phyloP scores from a whole-genome alignment of 1,139 yeast genomes.

The Kodamaea plutei region DNA sequence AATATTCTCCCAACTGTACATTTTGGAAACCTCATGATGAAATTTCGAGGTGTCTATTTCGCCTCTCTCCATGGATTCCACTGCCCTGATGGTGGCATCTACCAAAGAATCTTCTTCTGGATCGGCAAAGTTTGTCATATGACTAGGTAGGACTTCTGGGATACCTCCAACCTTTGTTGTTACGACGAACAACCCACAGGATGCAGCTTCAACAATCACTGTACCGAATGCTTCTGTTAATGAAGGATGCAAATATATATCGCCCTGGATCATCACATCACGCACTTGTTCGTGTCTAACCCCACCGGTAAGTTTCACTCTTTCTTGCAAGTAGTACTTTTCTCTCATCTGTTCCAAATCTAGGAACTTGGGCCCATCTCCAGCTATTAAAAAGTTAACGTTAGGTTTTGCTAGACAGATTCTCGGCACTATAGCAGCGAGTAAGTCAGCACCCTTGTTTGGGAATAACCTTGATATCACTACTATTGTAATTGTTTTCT shows the following conservation, averaged over 20 bases:
- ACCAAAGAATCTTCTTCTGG: slow-evolving; percentile 80
- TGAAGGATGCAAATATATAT: slow-evolving; percentile 89
- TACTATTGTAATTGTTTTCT: slow-evolving; percentile 63
- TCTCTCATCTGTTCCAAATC: slow-evolving; percentile 96
- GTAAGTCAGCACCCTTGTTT: slow-evolving; percentile 92
- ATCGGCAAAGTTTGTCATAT: slow-evolving; percentile 89
- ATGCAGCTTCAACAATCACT: slow-evolving; percentile 94
- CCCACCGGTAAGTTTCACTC: slow-evolving; percentile 82
- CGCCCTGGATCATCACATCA: slow-evolving; percentile 90
- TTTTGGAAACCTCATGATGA: slow-evolving; percentile 69
- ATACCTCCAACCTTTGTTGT: slow-evolving; percentile 97
- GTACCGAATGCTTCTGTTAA: slow-evolving; percentile 98
- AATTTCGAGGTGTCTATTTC: slow-evolving; percentile 68
- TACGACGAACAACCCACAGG: slow-evolving; percentile 90
- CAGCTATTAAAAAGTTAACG: slow-evolving; percentile 83
- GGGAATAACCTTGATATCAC: slow-evolving; percentile 89
- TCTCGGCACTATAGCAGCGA: slow-evolving; percentile 81
- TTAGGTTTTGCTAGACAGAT: slow-evolving; percentile 63
- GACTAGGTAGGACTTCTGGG: slow-evolving; percentile 90
- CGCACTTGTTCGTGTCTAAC: slow-evolving; percentile 91
- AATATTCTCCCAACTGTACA: slow-evolving; percentile 93
- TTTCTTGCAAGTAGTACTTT: slow-evolving; percentile 75
- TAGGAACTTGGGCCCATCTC: slow-evolving; percentile 93
- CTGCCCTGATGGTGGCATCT: slow-evolving; percentile 63
- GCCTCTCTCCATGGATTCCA: slow-evolving; percentile 51